Conservation (phyloP, 179 eudicot genomes). For the Beta corolliflora region DNA sequence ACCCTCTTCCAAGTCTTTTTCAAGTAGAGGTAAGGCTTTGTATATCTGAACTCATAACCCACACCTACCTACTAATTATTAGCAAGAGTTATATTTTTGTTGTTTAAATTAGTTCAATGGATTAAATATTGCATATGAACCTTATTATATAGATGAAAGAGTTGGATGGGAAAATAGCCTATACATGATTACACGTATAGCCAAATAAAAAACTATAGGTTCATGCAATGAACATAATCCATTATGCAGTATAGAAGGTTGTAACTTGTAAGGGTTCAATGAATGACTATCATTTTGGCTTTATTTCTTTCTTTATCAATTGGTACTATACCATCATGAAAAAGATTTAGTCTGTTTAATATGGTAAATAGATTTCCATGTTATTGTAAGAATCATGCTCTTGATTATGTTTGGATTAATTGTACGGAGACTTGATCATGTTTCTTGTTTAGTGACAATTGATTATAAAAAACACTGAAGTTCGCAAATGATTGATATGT, state of each 20-base stretch:
- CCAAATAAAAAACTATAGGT: conserved; percentile 1
- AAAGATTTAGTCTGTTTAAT: conserved; percentile 20
- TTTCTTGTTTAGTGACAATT: neutral
- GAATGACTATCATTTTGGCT: neutral
- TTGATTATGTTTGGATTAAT: neutral
- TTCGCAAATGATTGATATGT: neutral
- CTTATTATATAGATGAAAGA: neutral
- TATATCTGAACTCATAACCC: neutral
- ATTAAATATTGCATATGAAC: neutral
- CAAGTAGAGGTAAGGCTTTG: neutral
- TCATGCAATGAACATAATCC: conserved; percentile 8
- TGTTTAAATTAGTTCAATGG: neutral
- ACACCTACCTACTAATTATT: neutral
- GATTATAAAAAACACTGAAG: conserved; percentile 2
- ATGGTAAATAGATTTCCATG: neutral
- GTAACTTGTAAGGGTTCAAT: conserved; percentile 8
- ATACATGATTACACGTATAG: neutral
- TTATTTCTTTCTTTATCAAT: neutral
- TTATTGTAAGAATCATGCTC: neutral
- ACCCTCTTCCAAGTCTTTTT: neutral
- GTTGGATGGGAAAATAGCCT: neutral
- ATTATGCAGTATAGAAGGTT: neutral
- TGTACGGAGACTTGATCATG: neutral
- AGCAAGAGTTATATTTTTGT: neutral
- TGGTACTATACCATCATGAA: conserved; percentile 3